phyloP scores from a whole-genome alignment of 1,139 yeast genomes.

The Debaryomyces nepalensis region DNA sequence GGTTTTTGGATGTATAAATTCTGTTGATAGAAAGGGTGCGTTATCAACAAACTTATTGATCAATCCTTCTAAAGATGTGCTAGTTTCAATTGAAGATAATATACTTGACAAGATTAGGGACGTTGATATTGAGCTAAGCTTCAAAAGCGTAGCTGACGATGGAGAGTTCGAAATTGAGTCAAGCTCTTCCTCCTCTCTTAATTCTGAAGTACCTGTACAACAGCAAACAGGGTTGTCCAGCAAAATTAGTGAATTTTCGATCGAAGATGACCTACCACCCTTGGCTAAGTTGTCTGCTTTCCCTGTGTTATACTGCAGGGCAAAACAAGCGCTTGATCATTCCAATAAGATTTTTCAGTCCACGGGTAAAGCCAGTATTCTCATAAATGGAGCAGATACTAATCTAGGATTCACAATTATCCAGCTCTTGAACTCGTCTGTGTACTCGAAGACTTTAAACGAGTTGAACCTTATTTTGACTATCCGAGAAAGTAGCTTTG shows the following conservation, averaged over 20 bases:
- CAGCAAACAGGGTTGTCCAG: background rate
- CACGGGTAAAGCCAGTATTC: conserved; percentile 29
- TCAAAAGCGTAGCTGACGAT: conserved; percentile 13
- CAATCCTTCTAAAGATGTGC: conserved; percentile 38
- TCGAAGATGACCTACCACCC: conserved; percentile 27
- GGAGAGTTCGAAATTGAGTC: conserved; percentile 24
- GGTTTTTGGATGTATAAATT: conserved; percentile 45
- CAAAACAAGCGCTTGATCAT: conserved; percentile 42
- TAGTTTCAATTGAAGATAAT: conserved; percentile 35
- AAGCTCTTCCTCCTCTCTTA: conserved; percentile 7
- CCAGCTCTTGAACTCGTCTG: conserved; percentile 35
- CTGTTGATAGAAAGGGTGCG: conserved; percentile 41
- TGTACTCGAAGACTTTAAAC: conserved; percentile 28
- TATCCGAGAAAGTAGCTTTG: conserved; percentile 32
- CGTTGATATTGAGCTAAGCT: conserved; percentile 25
- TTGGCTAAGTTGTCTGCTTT: conserved; percentile 42
- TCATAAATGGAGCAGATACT: conserved; percentile 53
- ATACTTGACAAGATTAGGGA: conserved; percentile 25
- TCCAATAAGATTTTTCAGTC: conserved; percentile 21
- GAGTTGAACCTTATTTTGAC: conserved; percentile 37
- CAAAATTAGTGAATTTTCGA: conserved; percentile 10
- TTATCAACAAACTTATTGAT: conserved; percentile 41
- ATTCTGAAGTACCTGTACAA: conserved; percentile 2
- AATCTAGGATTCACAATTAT: conserved; percentile 42
- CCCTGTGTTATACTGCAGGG: conserved; percentile 44